Evolutionary conservation across 306 rosid species (phyloP).

Genomic region (Sophora flavescens): DNA sequence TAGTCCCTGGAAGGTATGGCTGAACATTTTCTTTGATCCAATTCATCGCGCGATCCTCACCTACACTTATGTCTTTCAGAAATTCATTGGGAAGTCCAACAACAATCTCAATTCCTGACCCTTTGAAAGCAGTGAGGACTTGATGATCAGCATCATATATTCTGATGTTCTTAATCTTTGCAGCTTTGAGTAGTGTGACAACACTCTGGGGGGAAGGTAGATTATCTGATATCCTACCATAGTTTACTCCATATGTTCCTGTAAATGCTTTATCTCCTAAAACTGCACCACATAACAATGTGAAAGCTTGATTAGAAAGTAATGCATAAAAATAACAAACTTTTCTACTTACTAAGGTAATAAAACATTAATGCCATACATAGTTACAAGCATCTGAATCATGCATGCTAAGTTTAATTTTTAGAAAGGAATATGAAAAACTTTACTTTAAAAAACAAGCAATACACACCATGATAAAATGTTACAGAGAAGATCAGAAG

Average conservation of each 20-base stretch:
- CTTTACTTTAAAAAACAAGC: conserved; percentile 8
- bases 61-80: conserved; percentile 65
- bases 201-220: conserved; percentile 80
- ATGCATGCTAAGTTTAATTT: too few relatives aligned
- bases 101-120: conserved; percentile 72
- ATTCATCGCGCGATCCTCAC: conserved; percentile 81
- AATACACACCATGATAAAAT: conserved; percentile 59
- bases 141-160: conserved; percentile 76
- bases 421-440: not conserved
- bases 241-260: conserved; percentile 93
- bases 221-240: conserved; percentile 85
- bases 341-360: not conserved
- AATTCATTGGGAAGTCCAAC: conserved; percentile 67
- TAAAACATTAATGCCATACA: too few relatives aligned
- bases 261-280: conserved; percentile 53
- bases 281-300: conserved; percentile 39
- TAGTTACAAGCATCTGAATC: too few relatives aligned
- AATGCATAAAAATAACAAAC: not conserved
- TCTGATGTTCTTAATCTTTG: conserved; percentile 76
- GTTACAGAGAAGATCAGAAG: conserved; percentile 58
- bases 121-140: conserved; percentile 82
- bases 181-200: conserved; percentile 87
- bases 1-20: conserved; percentile 79
- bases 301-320: not conserved
- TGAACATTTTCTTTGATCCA: conserved; percentile 91